Evolutionary conservation across 2,329 filamentous ascomycete species (phyloP).

Genomic region (Arthrocladium fulminans): DNA sequence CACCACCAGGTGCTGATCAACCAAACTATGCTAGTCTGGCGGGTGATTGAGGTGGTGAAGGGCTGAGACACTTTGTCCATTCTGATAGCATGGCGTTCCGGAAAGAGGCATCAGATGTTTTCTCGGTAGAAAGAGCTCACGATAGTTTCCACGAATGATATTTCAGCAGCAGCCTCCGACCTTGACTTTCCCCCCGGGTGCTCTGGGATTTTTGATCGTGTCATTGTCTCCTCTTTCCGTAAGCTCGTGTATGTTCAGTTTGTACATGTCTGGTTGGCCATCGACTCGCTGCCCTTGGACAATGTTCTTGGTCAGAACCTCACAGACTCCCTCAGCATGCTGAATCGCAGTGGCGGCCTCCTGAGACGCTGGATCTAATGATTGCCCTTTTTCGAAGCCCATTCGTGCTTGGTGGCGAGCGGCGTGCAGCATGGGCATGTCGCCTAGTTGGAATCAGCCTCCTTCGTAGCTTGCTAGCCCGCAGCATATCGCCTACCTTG

Average conservation of each 20-base stretch:
- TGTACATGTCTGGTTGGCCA: constrained; percentile 25
- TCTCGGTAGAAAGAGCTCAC: background rate
- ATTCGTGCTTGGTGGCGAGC: constrained; percentile 64
- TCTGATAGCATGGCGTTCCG: constrained; percentile 25
- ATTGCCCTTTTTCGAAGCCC: constrained; percentile 61
- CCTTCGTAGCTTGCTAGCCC: background rate
- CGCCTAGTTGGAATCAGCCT: constrained; percentile 46
- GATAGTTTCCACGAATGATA: background rate
- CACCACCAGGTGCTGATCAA: constrained; percentile 70
- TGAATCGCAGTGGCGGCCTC: constrained; percentile 57
- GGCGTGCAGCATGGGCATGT: constrained; percentile 57
- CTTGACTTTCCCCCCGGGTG: constrained; percentile 18
- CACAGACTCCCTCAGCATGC: constrained; percentile 74
- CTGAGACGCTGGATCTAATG: constrained; percentile 49
- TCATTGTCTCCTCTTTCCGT: constrained; percentile 93
- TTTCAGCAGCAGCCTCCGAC: constrained; percentile 20
- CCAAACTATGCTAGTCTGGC: constrained; percentile 77
- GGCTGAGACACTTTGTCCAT: too few relatives aligned
- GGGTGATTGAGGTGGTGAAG: constrained; percentile 55
- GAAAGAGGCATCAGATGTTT: background rate
- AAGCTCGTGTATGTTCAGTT: constrained; percentile 77
- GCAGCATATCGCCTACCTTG: constrained; percentile 48
- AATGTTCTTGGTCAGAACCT: constrained; percentile 70
- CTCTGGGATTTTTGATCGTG: constrained; percentile 53
- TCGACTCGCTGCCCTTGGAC: constrained; percentile 64